phyloP scores from a whole-genome alignment of 73 alveolate genomes.

The Urostyla sp. region DNA sequence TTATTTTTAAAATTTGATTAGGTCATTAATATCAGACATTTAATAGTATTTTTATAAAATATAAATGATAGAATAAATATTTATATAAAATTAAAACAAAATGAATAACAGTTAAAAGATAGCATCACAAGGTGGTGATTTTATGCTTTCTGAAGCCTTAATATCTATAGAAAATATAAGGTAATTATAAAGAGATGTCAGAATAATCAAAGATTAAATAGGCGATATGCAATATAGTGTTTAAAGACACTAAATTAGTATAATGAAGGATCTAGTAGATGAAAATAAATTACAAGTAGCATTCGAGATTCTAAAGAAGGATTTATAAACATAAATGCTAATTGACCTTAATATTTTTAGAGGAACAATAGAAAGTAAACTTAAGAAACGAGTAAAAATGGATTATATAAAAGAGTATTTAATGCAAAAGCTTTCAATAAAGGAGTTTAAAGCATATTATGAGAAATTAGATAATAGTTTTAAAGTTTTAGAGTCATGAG shows the following conservation, averaged over 20 bases:
- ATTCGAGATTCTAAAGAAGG: slow-evolving; percentile 25
- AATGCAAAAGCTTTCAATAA: not conserved
- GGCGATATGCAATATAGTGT: not conserved
- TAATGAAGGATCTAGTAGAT: slow-evolving; percentile 32
- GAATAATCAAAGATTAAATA: not conserved
- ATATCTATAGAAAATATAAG: slow-evolving; percentile 1
- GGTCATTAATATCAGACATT: too few relatives aligned
- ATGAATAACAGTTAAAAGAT: too few relatives aligned
- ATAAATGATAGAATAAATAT: too few relatives aligned
- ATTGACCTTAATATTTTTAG: slow-evolving; percentile 23
- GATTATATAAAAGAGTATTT: not conserved
- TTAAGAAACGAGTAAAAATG: slow-evolving; percentile 19
- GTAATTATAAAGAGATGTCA: slow-evolving; percentile 21
- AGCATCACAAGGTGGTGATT: slow-evolving; percentile 31
- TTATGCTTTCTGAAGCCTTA: slow-evolving; percentile 13
- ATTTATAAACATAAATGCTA: not conserved
- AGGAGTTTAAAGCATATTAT: not conserved
- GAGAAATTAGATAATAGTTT: not conserved
- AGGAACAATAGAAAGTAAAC: slow-evolving; percentile 19
- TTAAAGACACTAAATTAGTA: not conserved
- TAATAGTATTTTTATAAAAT: too few relatives aligned
- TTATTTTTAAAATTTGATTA: too few relatives aligned
- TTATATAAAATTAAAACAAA: too few relatives aligned
- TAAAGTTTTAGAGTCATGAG: slow-evolving; percentile 2
- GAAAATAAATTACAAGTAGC: not conserved